phyloP scores from a whole-genome alignment of 148 eudicot genomes.

The Camellia granthamiana region DNA sequence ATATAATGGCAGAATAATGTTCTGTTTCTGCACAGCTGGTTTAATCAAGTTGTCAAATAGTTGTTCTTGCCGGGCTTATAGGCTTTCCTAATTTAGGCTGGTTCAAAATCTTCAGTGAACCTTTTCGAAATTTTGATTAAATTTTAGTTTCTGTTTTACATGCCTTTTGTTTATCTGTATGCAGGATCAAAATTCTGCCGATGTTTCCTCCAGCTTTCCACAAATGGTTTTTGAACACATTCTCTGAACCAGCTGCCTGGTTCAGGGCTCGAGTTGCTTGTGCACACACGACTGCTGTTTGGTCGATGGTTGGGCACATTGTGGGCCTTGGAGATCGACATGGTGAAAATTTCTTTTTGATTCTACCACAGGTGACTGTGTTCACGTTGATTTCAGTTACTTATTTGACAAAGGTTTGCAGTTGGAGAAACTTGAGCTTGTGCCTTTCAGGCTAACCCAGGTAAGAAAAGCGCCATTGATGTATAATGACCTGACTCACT shows the following conservation, averaged over 20 bases:
- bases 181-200: conserved; percentile 88
- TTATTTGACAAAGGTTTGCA: conserved; percentile 97
- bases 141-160: too few species aligned
- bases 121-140: too few species aligned
- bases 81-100: neutral
- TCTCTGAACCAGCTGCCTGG: conserved; percentile 98
- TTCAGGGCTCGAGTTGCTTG: conserved; percentile 95
- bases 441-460: conserved; percentile 98
- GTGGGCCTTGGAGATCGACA: conserved; percentile 99
- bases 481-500: neutral
- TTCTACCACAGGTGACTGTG: conserved; percentile 97
- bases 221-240: conserved; percentile 88
- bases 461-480: conserved; percentile 34
- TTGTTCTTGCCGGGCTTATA: neutral
- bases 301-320: conserved; percentile 99
- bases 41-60: neutral
- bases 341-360: conserved; percentile 98
- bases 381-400: conserved; percentile 99
- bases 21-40: neutral
- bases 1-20: neutral
- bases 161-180: too few species aligned
- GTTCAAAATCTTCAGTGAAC: neutral
- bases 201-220: conserved; percentile 98
- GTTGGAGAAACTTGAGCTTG: conserved; percentile 96
- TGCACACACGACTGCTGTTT: conserved; percentile 97